Conservation (phyloP, 148 eudicot genomes). For the Cornus florida region DNA sequence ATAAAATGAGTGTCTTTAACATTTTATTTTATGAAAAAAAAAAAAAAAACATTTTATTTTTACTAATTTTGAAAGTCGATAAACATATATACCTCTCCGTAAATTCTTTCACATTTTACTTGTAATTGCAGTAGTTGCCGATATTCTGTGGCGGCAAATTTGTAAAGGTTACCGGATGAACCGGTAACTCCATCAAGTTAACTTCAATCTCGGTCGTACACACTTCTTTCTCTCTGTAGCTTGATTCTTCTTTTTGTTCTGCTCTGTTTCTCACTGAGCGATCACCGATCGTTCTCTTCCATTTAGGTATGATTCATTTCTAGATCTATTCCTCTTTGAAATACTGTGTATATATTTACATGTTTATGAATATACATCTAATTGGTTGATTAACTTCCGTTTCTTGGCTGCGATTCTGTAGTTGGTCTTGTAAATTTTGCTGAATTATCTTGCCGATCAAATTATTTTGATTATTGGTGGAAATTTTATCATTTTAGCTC, state of each 20-base stretch:
- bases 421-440: background rate
- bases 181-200: conserved; percentile 5
- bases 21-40: too few species aligned
- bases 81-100: too few species aligned
- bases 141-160: too few species aligned
- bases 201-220: background rate
- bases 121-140: too few species aligned
- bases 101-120: too few species aligned
- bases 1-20: too few species aligned
- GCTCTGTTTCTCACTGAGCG: background rate
- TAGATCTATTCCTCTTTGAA: conserved; percentile 2
- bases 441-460: background rate
- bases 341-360: background rate
- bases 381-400: too few species aligned
- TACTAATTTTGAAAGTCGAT: too few species aligned
- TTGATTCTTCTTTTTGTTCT: background rate
- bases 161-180: conserved; percentile 2
- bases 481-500: background rate
- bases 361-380: too few species aligned
- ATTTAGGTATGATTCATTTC: background rate
- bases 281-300: conserved; percentile 12
- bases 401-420: background rate
- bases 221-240: background rate
- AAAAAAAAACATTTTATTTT: too few species aligned
- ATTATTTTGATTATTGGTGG: too few species aligned